phyloP scores from a whole-genome alignment of 2,329 filamentous ascomycete species.

The Monosporascus sp. region DNA sequence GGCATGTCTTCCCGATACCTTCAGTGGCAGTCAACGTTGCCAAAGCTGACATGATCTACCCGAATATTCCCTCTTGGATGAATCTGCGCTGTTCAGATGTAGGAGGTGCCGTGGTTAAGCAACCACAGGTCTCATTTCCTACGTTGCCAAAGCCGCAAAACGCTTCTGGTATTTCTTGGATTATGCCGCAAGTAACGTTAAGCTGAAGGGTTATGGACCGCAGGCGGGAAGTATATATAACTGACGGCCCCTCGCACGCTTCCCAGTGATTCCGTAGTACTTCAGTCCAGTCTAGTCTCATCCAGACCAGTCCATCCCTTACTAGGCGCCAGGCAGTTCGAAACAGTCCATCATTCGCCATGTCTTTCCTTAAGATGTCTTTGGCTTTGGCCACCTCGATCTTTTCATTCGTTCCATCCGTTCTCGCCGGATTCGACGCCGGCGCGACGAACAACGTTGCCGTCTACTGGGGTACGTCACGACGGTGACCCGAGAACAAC shows the following conservation, averaged over 20 bases:
- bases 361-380: slow-evolving; percentile 16
- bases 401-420: slow-evolving; percentile 21
- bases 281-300: not conserved
- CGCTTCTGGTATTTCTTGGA: not conserved
- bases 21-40: too few relatives aligned
- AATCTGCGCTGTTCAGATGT: too few relatives aligned
- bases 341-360: slow-evolving; percentile 4
- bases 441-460: slow-evolving; percentile 49
- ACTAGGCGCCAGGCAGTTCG: not conserved
- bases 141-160: not conserved
- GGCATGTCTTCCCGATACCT: too few relatives aligned
- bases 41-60: too few relatives aligned
- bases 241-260: not conserved
- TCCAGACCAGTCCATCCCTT: not conserved
- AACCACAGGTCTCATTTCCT: not conserved
- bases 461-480: slow-evolving; percentile 57
- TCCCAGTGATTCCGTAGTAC: not conserved
- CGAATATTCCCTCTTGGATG: too few relatives aligned
- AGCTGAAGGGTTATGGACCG: not conserved
- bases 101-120: too few relatives aligned
- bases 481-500: not conserved
- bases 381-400: slow-evolving; percentile 20
- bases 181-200: not conserved
- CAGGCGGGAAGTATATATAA: not conserved
- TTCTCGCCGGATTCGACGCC: slow-evolving; percentile 38